Evolutionary conservation across 129 eudicot genomes (phyloP), one percentile per base, ranked within the genome.

Genomic region (Tagetes erecta): DNA sequence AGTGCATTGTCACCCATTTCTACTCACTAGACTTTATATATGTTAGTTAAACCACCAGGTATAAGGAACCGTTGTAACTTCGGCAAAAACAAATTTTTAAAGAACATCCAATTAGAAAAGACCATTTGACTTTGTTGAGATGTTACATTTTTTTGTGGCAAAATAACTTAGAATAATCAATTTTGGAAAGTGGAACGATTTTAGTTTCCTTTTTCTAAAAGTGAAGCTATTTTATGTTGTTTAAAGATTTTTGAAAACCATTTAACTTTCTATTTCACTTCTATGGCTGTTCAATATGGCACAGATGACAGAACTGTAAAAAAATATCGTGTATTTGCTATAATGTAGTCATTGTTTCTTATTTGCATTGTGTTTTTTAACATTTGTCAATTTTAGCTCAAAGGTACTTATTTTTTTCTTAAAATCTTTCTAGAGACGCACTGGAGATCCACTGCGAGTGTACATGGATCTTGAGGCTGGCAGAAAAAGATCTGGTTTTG

Each of bases 381-480:
- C 44, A 39, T 38, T 62, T 3, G 39, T 71, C 71, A 4, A 1
- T n/a, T 78, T 36, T 64, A 72, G 10, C 40, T 80, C 45, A 20
- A 39, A 53, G 64, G 33, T 2, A 70, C 44, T 38, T 62, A 53
- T 38, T 35, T 33, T 69, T 11, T 38, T 71, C 8, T 7, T 47
- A 12, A 50, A 9, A 67, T 79, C 37, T 80, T 74, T 64, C 9
- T 78, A 95, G 99, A 95, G 99, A 79, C 81, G 77, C 52, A 70
- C 20, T 7, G 97, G 99, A 8, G 97, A 95, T 39, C 99, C 99
- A 45, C 90, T 95, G 58, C 96, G 96, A 44, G 94, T 87, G 14
- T 95, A 95, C 82, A 91, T 95, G 99, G 97, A 95, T 85, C 99
- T 95, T 70, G 99, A 95, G 79, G 94, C 97, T 78, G 99, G 99